phyloP scores from a whole-genome alignment of 2,329 filamentous ascomycete species.

The Colletotrichum australisinense region DNA sequence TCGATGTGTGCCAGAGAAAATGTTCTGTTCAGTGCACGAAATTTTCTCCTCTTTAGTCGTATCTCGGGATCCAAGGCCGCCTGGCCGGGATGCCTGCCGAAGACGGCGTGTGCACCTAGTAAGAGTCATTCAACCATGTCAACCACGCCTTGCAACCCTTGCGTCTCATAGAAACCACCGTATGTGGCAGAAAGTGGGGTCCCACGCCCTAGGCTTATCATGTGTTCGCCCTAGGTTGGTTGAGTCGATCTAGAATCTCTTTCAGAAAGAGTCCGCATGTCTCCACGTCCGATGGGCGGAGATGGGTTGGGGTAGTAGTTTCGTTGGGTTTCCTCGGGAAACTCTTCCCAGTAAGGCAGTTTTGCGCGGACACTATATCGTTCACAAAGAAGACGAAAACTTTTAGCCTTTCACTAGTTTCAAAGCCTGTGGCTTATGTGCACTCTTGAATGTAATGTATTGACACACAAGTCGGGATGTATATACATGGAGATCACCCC shows the following conservation, averaged over 20 bases:
- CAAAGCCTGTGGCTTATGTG: too few species aligned
- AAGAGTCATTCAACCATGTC: conserved; percentile 19
- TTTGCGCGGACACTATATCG: background rate
- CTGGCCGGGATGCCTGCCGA: background rate
- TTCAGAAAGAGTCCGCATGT: background rate
- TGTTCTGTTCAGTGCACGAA: too few species aligned
- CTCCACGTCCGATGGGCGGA: conserved; percentile 20
- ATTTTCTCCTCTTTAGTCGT: background rate
- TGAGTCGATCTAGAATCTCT: background rate
- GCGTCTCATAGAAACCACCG: background rate
- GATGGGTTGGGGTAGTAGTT: background rate
- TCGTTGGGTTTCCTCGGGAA: conserved; percentile 1
- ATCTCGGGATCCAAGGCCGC: background rate
- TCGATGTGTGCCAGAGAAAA: background rate
- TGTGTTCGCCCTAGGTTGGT: background rate
- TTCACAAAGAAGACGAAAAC: background rate
- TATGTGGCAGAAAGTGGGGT: background rate
- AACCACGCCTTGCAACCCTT: conserved; percentile 8
- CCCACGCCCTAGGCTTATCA: background rate
- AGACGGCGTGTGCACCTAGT: background rate
- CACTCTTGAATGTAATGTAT: background rate
- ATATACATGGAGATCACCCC: background rate
- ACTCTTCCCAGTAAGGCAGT: background rate
- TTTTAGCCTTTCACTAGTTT: background rate
- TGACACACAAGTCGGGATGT: background rate